These are phyloP conservation scores for Isatis lusitanica DNA, from an alignment of 441 rosid genomes.

Conservation along the genomic window DNA sequence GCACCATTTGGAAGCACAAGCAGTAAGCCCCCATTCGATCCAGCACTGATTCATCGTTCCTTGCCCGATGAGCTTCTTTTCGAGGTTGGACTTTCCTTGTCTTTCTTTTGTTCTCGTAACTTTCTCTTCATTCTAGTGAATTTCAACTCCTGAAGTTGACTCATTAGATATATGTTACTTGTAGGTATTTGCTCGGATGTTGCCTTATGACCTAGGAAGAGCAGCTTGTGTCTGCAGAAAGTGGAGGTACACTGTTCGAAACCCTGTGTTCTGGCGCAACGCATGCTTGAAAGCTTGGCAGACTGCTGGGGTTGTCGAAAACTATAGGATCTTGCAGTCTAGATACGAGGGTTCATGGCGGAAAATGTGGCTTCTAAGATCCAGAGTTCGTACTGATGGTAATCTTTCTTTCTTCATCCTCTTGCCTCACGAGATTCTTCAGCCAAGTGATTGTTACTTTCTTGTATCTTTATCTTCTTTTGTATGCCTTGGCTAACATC, in stretches of 20 bases:
- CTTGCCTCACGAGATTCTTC: not conserved
- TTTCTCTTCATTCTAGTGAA: not conserved
- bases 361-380: conserved; percentile 95
- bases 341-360: conserved; percentile 90
- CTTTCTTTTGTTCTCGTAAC: not conserved
- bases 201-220: conserved; percentile 82
- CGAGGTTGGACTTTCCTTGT: conserved; percentile 52
- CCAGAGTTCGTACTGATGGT: conserved; percentile 92
- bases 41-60: conserved; percentile 73
- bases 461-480: not conserved
- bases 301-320: conserved; percentile 80
- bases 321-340: conserved; percentile 77
- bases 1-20: conserved; percentile 79
- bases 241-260: conserved; percentile 91
- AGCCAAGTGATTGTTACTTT: not conserved
- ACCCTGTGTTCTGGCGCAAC: conserved; percentile 91
- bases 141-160: not conserved
- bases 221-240: conserved; percentile 89
- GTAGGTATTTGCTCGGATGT: conserved; percentile 79
- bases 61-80: conserved; percentile 94
- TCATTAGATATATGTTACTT: conserved; percentile 26
- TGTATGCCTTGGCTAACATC: not conserved
- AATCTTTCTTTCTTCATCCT: conserved; percentile 3
- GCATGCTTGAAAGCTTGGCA: conserved; percentile 97
- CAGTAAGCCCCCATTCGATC: conserved; percentile 60